Percentiles rank a stretch among this genome's conserved stretches.
Evolutionary conservation across 345 rosid species (phyloP).

Genomic region (Diplotaxis tenuifolia): DNA sequence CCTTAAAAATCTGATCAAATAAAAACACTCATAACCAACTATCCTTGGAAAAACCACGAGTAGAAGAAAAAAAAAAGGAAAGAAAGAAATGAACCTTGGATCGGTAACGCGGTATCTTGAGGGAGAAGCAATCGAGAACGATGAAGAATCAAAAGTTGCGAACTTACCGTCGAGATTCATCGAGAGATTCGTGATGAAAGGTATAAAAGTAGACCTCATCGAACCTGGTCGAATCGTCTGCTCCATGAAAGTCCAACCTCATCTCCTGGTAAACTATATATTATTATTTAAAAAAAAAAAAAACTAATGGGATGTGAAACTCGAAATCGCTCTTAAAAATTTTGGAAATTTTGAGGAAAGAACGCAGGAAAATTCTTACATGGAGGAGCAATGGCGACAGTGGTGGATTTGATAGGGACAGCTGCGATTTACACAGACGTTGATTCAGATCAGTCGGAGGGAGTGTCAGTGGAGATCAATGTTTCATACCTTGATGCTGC

Average conservation of each 20-base stretch:
- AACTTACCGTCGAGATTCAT: constrained; percentile 51
- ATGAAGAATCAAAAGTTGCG: constrained; percentile 36
- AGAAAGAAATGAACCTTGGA: constrained; percentile 47
- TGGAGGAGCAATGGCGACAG: constrained; percentile 89
- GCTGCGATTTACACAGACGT: constrained; percentile 67
- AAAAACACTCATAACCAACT: background rate
- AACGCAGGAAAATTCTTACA: constrained; percentile 88
- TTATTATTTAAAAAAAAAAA: background rate
- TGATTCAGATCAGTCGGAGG: constrained; percentile 30
- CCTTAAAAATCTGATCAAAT: background rate
- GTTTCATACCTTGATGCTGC: constrained; percentile 91
- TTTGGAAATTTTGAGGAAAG: constrained; percentile 34
- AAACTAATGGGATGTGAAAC: background rate
- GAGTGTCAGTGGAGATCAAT: constrained; percentile 88
- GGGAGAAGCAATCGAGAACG: constrained; percentile 29
- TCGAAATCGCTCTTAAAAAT: background rate
- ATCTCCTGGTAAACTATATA: constrained; percentile 60
- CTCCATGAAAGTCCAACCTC: constrained; percentile 73
- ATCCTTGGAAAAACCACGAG: background rate
- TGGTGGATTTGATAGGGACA: constrained; percentile 86
- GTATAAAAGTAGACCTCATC: constrained; percentile 60
- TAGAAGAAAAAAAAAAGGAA: background rate
- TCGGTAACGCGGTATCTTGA: constrained; percentile 60
- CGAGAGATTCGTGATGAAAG: constrained; percentile 59
- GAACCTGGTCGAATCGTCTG: constrained; percentile 77